Percentiles rank a stretch among this genome's conserved stretches.
These are phyloP conservation scores for Viridothelium virens DNA, from an alignment of 495 filamentous ascomycete genomes.

Conservation along the genomic window DNA sequence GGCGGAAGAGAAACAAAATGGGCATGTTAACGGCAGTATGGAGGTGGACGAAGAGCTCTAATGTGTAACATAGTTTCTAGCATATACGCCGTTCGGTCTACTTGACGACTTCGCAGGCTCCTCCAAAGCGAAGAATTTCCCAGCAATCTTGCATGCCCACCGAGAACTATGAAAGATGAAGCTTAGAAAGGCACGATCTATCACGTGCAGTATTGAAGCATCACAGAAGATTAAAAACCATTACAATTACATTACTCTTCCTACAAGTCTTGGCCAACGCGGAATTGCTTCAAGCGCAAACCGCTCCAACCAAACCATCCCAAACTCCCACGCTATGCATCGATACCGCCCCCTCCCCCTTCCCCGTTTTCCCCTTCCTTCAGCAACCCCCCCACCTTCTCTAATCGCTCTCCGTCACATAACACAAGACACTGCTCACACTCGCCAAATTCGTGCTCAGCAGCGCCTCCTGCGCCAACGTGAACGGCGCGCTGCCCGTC, in stretches of 20 bases:
- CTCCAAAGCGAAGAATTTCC: not conserved
- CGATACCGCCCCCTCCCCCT: no score
- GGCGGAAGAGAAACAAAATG: slow-evolving; percentile 41
- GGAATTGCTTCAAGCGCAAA: no score
- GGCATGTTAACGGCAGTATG: slow-evolving; percentile 46
- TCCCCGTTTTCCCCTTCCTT: not conserved
- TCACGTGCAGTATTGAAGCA: no score
- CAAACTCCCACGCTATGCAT: no score
- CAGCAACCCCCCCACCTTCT: not conserved
- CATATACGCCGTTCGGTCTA: not conserved
- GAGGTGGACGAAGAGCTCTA: slow-evolving; percentile 51
- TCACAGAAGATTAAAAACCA: no score
- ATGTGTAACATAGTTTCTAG: not conserved
- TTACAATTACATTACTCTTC: no score
- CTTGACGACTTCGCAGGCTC: not conserved
- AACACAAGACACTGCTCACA: slow-evolving; percentile 5
- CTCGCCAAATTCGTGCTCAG: slow-evolving; percentile 12
- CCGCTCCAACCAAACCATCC: no score
- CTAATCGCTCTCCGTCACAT: slow-evolving; percentile 9
- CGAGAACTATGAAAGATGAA: not conserved
- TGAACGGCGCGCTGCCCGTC: slow-evolving; percentile 16
- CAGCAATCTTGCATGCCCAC: not conserved
- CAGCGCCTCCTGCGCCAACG: slow-evolving; percentile 1
- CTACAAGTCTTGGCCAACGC: no score
- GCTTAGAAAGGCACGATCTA: not conserved